These are phyloP conservation scores for Hirsutella minnesotensis DNA, from an alignment of 2,329 filamentous ascomycete species.

Conservation along the genomic window DNA sequence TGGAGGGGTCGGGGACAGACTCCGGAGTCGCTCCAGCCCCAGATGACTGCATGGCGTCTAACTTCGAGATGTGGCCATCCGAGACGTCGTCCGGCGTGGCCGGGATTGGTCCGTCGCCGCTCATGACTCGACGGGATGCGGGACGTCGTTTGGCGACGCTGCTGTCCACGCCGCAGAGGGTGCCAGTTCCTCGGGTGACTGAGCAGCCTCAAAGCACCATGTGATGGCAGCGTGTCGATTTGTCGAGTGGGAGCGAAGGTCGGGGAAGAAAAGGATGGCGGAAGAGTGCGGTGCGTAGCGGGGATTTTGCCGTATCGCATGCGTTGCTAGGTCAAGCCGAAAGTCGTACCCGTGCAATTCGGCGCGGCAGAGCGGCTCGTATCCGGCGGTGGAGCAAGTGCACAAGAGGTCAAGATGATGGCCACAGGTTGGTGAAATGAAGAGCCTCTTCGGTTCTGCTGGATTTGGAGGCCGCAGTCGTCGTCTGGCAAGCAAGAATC, in stretches of 20 bases:
- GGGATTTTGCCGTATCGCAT: too few relatives aligned
- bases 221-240: neutral
- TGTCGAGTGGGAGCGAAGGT: neutral
- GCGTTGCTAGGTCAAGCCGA: too few relatives aligned
- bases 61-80: conserved; percentile 23
- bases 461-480: too few relatives aligned
- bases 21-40: conserved; percentile 34
- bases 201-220: neutral
- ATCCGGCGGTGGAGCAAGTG: too few relatives aligned
- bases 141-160: conserved; percentile 1
- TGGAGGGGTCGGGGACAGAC: conserved; percentile 20
- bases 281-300: too few relatives aligned
- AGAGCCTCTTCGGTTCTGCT: too few relatives aligned
- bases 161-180: neutral
- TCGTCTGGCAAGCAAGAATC: neutral
- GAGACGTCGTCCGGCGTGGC: conserved; percentile 34
- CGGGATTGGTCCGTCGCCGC: conserved; percentile 25
- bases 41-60: conserved; percentile 33
- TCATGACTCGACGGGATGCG: conserved; percentile 7
- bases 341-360: too few relatives aligned
- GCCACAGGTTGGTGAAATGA: too few relatives aligned
- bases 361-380: too few relatives aligned
- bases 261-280: neutral
- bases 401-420: too few relatives aligned
- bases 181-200: conserved; percentile 2